Evolutionary conservation across 2,329 filamentous ascomycete species (phyloP), one percentile per base, ranked within the genome.

Genomic region (Fusarium sp.): DNA sequence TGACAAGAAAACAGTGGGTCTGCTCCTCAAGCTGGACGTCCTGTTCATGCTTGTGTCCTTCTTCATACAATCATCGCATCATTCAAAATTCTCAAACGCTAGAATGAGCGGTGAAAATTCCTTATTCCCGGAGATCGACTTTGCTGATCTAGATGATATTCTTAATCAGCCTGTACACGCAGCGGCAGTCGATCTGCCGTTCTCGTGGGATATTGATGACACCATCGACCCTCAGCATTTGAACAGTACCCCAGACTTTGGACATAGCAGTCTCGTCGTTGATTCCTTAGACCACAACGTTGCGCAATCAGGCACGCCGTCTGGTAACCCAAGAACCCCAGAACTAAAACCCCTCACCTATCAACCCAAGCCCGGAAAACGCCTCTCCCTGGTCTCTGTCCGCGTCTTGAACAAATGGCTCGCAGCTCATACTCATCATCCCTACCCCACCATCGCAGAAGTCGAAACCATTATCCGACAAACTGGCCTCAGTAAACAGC

Each of bases 401-500:
- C 63, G 57, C 0, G 46, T 71, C 12, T 51, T 74, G 14, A 72
- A 67, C 13, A 70, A 49, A 12, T 97, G 93, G 93, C 85, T 97
- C 18, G 85, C 89, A 0, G 87, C 88, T 11, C 92, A 97, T 77
- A 86, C 85, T 64, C 85, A 90, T 44, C 91, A 95, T 71, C 93
- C 93, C 0, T 97, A 97, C 76, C 93, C 93, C 9, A 93, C 87
- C 14, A 93, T 96, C 39, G 88, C 92, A 50, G 92, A 97, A 75
- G 95, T 94, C 74, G 90, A 93, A 60, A 84, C 87, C 43, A 83
- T 97, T 14, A 89, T 92, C 77, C 83, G 86, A 46, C 86, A 90
- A 70, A 97, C 93, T 0, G 92, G 93, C 4, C 84, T 97, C 19
- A 93, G 87, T 75, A 88, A 91, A 71, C 90, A 86, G 8, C 93